Evolutionary conservation across 352 stramenopile genomes (phyloP), one percentile per base, ranked within the genome.

Genomic region (Saprolegnia parasitica): DNA sequence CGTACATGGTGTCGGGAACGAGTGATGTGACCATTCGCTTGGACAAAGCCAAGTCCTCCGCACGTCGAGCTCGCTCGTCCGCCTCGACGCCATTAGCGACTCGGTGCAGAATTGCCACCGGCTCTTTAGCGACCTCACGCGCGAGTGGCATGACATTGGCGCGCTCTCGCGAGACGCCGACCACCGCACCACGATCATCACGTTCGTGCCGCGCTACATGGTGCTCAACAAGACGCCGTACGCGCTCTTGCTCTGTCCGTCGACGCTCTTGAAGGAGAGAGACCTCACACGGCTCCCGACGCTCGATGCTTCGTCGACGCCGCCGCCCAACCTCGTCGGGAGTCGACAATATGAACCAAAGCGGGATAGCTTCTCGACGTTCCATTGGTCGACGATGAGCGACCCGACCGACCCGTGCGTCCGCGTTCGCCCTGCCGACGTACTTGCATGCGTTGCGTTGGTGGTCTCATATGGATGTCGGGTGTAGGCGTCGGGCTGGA

Each of bases 161-260:
- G 84, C 81, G 13, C 78, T 93, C 8, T 72, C 91, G 49, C 79
- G 88, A 29, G 82, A 90, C 70, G 56, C 89, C 0, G 83, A 89
- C 40, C 77, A 77, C 5, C 86, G 78, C 64, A 81, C 82, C 18
- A 95, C 80, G 35, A 86, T 90, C 52, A 79, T 89, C 5, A 92
- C 81, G 11, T 93, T 95, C 50, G 79, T 93, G 0, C 84, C 93
- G 54, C 79, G 87, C 8, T 94, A 93, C 65, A 72, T 94, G 10
- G 73, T 95, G 24, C 54, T 91, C 20, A 94, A 95, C 46, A 79
- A 81, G 29, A 90, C 87, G 0, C 68, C 84, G 15, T 75, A 87
- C 32, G 68, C 83, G 35, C 46, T 95, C n/a, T 47, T 89, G 39
- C 80, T 70, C 6, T 62, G 63, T 42, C 63, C 63, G 18, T 40